These are phyloP conservation scores for Epithemia pelagica DNA, from an alignment of 108 stramenopile species.

Conservation along the genomic window DNA sequence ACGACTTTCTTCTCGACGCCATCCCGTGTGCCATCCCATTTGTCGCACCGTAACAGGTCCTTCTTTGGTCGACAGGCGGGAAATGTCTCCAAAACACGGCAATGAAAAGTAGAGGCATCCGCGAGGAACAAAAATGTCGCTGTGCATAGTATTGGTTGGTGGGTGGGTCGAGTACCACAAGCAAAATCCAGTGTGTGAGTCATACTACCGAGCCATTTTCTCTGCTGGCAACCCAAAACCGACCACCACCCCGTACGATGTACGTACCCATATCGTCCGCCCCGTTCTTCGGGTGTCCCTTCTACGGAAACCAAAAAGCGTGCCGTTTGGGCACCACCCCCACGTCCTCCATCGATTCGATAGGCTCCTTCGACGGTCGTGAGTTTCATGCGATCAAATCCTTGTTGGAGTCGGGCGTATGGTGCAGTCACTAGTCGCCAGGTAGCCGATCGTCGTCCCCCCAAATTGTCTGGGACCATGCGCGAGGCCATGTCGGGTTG, in stretches of 20 bases:
- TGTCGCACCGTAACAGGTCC: constrained; percentile 64
- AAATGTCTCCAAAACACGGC: constrained; percentile 48
- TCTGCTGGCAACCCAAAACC: too few species aligned
- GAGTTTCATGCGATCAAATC: constrained; percentile 54
- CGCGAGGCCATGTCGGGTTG: constrained; percentile 13
- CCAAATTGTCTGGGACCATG: constrained; percentile 50
- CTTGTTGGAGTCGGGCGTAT: constrained; percentile 44
- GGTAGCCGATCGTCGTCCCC: constrained; percentile 25
- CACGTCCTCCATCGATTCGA: constrained; percentile 35
- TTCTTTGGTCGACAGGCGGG: constrained; percentile 53
- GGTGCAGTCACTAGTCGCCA: constrained; percentile 30
- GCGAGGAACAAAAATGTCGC: constrained; percentile 58
- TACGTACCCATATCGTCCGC: too few species aligned
- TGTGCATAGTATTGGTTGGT: constrained; percentile 1
- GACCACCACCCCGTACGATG: too few species aligned
- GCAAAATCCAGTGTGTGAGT: too few species aligned
- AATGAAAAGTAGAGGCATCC: constrained; percentile 66
- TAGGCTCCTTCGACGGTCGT: constrained; percentile 41
- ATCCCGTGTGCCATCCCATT: constrained; percentile 79
- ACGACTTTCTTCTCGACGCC: constrained; percentile 67
- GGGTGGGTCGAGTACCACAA: too few species aligned
- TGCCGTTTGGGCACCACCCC: constrained; percentile 18
- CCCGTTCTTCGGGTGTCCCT: constrained; percentile 31
- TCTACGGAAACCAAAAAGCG: constrained; percentile 52
- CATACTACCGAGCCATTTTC: too few species aligned